A percentile compares a stretch with the other conserved stretches of the same genome.
These are phyloP conservation scores for Arthrinium puccinioides DNA, from an alignment of 2,329 filamentous ascomycete species.

Conservation along the genomic window DNA sequence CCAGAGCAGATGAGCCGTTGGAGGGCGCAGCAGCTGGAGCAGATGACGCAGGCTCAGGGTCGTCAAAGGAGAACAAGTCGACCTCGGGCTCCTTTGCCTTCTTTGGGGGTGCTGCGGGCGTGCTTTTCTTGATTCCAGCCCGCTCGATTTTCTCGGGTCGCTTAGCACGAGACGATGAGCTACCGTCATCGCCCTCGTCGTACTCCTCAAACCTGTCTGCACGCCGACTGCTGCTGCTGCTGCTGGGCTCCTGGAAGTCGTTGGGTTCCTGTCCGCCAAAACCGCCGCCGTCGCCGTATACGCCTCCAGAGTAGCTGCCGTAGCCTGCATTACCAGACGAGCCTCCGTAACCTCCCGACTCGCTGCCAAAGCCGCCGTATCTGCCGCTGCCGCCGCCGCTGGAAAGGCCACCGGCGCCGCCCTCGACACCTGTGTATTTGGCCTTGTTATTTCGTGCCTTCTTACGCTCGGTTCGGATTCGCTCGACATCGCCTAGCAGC, in stretches of 20 bases:
- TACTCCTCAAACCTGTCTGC: conserved; percentile 90
- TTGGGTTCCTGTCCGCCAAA: conserved; percentile 68
- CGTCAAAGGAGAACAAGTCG: conserved; percentile 90
- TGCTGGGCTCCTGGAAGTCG: conserved; percentile 56
- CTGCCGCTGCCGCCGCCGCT: conserved; percentile 39
- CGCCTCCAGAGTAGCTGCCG: conserved; percentile 59
- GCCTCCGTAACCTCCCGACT: conserved; percentile 66
- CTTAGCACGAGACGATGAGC: conserved; percentile 45
- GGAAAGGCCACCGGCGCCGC: conserved; percentile 58
- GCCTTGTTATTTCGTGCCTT: conserved; percentile 85
- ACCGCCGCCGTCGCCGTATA: conserved; percentile 93
- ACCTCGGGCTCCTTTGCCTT: conserved; percentile 77
- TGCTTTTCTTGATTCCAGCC: conserved; percentile 47
- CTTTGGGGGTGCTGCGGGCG: conserved; percentile 58
- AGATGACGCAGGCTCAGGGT: conserved; percentile 50
- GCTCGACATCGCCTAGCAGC: conserved; percentile 85
- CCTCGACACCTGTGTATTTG: conserved; percentile 93
- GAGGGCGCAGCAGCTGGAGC: conserved; percentile 37
- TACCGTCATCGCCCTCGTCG: conserved; percentile 82
- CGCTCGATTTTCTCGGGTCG: conserved; percentile 36
- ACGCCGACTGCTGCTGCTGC: conserved; percentile 48
- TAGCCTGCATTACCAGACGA: conserved; percentile 40
- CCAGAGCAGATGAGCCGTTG: conserved; percentile 36
- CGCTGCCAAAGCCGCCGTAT: conserved; percentile 89
- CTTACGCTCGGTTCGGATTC: conserved; percentile 75